Evolutionary conservation across 2,329 filamentous ascomycete genomes (phyloP).

Genomic region (Stemphylium beticola): DNA sequence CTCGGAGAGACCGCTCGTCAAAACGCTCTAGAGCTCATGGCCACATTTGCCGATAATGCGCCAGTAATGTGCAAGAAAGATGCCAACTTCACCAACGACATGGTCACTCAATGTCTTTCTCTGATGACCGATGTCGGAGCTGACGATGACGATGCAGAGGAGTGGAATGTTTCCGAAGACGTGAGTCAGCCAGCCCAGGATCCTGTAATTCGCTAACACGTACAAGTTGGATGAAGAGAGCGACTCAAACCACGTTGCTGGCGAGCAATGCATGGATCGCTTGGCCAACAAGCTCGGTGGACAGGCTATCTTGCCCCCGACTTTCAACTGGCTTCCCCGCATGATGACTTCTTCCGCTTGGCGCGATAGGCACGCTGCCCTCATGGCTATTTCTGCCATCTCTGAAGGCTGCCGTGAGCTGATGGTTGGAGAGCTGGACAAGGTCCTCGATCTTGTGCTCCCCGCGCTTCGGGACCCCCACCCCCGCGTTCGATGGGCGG

Average conservation of each 20-base stretch:
- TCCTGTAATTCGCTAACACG: background rate
- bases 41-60: constrained; percentile 94
- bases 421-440: constrained; percentile 93
- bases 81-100: constrained; percentile 86
- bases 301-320: constrained; percentile 87
- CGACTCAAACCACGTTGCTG: constrained; percentile 95
- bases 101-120: constrained; percentile 98
- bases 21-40: constrained; percentile 96
- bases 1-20: constrained; percentile 88
- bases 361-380: constrained; percentile 92
- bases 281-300: constrained; percentile 96
- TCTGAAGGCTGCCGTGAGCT: constrained; percentile 95
- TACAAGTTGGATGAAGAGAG: constrained; percentile 88
- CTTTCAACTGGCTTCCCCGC: constrained; percentile 93
- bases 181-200: background rate
- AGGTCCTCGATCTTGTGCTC: constrained; percentile 93
- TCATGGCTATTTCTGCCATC: constrained; percentile 99
- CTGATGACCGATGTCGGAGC: constrained; percentile 96
- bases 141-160: constrained; percentile 91
- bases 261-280: constrained; percentile 98
- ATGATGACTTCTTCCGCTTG: constrained; percentile 97
- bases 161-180: constrained; percentile 94
- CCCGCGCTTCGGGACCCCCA: constrained; percentile 89
- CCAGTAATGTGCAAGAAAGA: constrained; percentile 96
- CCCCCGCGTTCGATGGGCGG: constrained; percentile 93